Evolutionary conservation across 495 filamentous ascomycete genomes (phyloP), one percentile per base, ranked within the genome.

Genomic region (Penicillium herquei): DNA sequence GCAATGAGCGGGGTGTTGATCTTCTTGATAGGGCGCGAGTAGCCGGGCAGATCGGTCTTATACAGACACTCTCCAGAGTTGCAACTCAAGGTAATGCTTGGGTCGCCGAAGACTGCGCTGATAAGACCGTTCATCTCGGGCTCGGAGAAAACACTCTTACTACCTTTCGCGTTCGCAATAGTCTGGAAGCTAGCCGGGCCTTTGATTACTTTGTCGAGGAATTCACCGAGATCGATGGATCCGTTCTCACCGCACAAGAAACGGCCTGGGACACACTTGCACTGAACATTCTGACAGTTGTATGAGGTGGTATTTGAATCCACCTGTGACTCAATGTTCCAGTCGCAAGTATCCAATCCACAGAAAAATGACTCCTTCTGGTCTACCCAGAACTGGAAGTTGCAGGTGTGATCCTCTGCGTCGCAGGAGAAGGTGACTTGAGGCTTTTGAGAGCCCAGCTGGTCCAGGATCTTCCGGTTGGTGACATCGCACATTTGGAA

Each of bases 1-100:
- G 94, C 94, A 63, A 98, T 98, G 43, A 98, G 77, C 10, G 95
- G 94, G 0, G 92, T 98, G 68, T 98, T 98, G 75, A 98, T 98
- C 64, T 88, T 85, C 73, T 97, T 97, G 48, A 98, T 78, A 4
- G 92, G 89, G 39, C 91, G 83, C 51, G 87, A 74, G 66, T 94
- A 98, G 30, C 94, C 95, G 10, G 94, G 94, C 16, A 96, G 87
- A 55, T 97, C 90, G 9, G 92, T 95, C 57, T 85, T 82, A 71
- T 96, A 89, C 30, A 98, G 75, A 77, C 94, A 98, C 70, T 98
- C 94, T 52, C 94, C 94, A 16, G 92, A 80, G 56, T 86, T 73
- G 67, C 94, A 98, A 37, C 84, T 78, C 44, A 98, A 72, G 39
- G 85, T 80, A 58, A 98, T 98, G 63, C 85, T 97, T 56, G 83